Base-by-base conservation (phyloP, 2,329 filamentous ascomycete species). In the Aureobasidium subglaciale region DNA sequence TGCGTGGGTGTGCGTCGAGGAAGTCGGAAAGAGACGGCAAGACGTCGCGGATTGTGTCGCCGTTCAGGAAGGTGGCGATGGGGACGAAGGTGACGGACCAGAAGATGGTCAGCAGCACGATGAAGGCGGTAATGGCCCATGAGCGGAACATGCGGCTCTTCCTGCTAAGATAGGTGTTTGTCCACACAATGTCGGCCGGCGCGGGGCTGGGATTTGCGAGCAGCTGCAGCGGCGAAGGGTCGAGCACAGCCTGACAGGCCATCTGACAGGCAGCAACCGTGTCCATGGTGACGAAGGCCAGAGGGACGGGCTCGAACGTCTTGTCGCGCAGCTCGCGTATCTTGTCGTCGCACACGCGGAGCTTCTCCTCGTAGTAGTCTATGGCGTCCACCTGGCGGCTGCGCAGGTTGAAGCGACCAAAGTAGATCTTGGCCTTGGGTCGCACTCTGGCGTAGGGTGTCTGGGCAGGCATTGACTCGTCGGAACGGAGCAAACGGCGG, bases 241-340 rank as follows among this genome's bases (percentile, higher is more conserved):
- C 92, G 53, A 99, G 83, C 10, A 95, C 85, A 4, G 93, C 91
- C 71, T 99, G 93, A 40, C 96, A 89, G 22, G 91, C 89, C 90
- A 97, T 96, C 73, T 99, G 93, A 60, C 81, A 83, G 18, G 91
- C 86, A 13, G 91, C 88, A 48, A 96, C 93, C 3, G 90, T 93
- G 73, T 96, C 89, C 90, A 99, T 95, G 0, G 93, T 97, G 35
- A 99, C 88, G 69, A 99, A 96, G 1, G 95, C 95, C 58, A 95
- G 80, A 46, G 92, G 86, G 1, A 85, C 91, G 0, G 93, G 78
- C 5, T 79, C 74, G 64, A 90, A 97, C 3, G 87, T 80, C 68
- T 88, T 88, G 64, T 83, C 82, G 25, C 93, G 83, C 10, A 90
- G 82, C 7, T 72, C 71, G 7, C 73, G 70, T 49, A 99, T 89